Evolutionary conservation across 108 stramenopile genomes (phyloP).

Genomic region (Skeletonema costatum): DNA sequence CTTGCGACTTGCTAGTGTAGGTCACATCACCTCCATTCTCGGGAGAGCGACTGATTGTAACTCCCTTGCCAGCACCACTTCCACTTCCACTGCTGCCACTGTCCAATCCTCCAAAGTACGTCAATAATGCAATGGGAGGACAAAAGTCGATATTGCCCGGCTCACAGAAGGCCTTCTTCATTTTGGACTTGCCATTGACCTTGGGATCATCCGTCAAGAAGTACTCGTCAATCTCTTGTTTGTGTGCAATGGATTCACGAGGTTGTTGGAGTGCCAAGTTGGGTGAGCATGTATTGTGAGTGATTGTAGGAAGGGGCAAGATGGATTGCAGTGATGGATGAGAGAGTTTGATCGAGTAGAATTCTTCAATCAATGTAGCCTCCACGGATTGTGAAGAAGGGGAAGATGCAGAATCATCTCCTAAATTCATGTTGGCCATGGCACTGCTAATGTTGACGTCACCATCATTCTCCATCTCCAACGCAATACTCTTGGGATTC

Average conservation of each 20-base stretch:
- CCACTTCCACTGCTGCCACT: conserved; percentile 1
- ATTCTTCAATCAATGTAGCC: conserved; percentile 53
- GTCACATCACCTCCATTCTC: conserved; percentile 89
- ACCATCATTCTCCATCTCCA: conserved; percentile 38
- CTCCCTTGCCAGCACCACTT: conserved; percentile 41
- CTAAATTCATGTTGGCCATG: conserved; percentile 53
- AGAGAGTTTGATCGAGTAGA: conserved; percentile 28
- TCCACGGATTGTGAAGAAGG: conserved; percentile 11
- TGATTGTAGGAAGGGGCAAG: conserved; percentile 25
- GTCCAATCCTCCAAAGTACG: conserved; percentile 60
- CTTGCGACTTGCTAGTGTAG: conserved; percentile 71
- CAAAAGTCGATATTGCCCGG: conserved; percentile 89
- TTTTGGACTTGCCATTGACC: conserved; percentile 94
- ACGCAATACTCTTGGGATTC: conserved; percentile 64
- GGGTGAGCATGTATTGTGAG: conserved; percentile 13
- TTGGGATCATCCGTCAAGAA: conserved; percentile 86
- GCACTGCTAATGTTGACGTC: conserved; percentile 34
- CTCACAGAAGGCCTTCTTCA: conserved; percentile 99
- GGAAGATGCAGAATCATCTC: conserved; percentile 5
- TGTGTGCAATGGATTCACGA: conserved; percentile 73
- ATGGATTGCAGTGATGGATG: conserved; percentile 27
- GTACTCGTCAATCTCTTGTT: conserved; percentile 87
- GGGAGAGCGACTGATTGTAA: conserved; percentile 64
- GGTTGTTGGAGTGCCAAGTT: conserved; percentile 51
- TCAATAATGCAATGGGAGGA: conserved; percentile 81